Percentiles rank a stretch among this genome's conserved stretches.
Conservation (phyloP, 306 rosid genomes). For the Prosopis cineraria region DNA sequence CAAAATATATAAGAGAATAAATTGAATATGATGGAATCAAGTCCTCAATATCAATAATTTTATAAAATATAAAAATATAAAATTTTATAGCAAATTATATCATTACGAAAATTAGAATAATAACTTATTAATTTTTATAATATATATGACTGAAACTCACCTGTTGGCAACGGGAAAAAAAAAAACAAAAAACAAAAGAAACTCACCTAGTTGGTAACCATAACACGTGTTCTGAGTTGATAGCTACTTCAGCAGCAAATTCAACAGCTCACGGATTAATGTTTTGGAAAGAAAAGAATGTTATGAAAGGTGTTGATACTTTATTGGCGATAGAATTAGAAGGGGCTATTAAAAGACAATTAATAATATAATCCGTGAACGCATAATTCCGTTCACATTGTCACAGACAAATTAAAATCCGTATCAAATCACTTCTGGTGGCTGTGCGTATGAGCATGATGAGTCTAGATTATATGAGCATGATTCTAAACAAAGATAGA, state of each 20-base stretch:
- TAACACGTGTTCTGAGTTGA: not conserved
- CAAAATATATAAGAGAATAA: no score
- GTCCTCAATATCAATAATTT: no score
- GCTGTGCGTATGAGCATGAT: not conserved
- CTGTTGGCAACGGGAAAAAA: no score
- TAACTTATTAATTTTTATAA: no score
- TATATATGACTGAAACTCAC: no score
- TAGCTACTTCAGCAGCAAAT: not conserved
- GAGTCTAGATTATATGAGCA: not conserved
- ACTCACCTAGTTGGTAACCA: not conserved
- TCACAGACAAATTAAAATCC: constrained; percentile 1
- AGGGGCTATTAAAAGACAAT: constrained; percentile 28
- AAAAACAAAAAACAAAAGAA: no score
- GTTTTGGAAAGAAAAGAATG: not conserved
- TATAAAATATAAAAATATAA: no score
- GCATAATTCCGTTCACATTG: constrained; percentile 17
- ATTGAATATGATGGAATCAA: no score
- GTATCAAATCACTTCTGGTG: not conserved
- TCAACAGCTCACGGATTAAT: not conserved
- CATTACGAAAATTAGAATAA: no score
- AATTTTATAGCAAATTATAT: no score
- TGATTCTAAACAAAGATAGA: no score
- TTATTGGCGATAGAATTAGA: not conserved
- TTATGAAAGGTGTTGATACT: not conserved
- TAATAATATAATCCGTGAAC: constrained; percentile 30